Base-by-base conservation (phyloP, 176 grass and related monocot species). In the Pontederia paniculata region DNA sequence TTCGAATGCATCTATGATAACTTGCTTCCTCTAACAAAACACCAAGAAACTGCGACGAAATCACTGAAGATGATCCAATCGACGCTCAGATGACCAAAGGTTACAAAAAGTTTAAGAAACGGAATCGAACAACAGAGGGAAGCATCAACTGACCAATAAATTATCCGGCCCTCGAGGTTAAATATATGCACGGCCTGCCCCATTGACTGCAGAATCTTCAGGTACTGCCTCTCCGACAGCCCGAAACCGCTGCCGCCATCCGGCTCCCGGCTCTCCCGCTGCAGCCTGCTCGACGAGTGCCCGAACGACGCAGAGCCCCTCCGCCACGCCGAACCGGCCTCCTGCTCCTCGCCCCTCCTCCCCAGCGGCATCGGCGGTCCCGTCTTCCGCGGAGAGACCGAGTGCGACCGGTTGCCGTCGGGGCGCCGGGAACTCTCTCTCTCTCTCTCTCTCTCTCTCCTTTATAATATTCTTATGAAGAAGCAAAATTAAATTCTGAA, bases 171-270 rank as follows among this genome's bases (percentile, higher is more conserved):
- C 21, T 93, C 70, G 42, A 93, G 87, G 69, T 99, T 80, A 42
- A 99, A 77, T 72, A 99, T 78, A 63, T 99, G 75, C 19, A 99
- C 83, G 12, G 94, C 88, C 60, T 99, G 87, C 42, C 87, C 94
- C 73, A 99, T 67, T 42, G 80, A 84, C 28, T 93, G 83, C 15
- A 99, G 58, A 63, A 93, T 78, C 60, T 75, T 84, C 23, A 77
- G 41, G 67, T 48, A 85, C 53, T 93, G 94, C 62, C 55, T 79
- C 72, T 98, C 94, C 8, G 87, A 80, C 75, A 97, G 37, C 28
- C 51, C 58, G 42, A 59, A 19, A 22, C 50, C 74, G 12, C 28
- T 69, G 17, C 71, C 73, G 0, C 13, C 58, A 42, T 19, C 44
- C 11, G 43, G 60, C 17, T 14, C 69, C 18, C 76, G 73, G 67